Conservation (phyloP, 768 basidiomycete genomes). For the Coprinellus micaceus region DNA sequence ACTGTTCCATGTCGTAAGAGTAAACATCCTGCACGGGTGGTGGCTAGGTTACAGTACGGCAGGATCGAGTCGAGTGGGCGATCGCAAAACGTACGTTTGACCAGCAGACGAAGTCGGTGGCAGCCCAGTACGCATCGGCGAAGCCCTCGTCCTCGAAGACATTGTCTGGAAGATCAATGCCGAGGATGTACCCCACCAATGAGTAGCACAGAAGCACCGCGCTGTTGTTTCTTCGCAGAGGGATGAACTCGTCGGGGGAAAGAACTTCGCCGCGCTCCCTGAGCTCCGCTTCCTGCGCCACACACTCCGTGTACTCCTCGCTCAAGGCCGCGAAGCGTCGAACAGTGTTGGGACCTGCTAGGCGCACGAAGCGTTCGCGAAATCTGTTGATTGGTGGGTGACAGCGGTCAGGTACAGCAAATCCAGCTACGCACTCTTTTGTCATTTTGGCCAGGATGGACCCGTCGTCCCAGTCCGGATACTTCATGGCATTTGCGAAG, state of each 20-base stretch:
- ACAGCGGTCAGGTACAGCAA: neutral
- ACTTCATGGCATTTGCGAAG: conserved; percentile 50
- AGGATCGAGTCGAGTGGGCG: neutral
- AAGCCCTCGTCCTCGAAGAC: conserved; percentile 56
- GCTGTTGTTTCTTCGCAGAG: conserved; percentile 66
- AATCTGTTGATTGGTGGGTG: conserved; percentile 38
- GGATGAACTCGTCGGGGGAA: conserved; percentile 47
- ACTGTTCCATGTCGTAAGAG: conserved; percentile 72
- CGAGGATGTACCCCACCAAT: conserved; percentile 57
- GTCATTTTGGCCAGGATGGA: conserved; percentile 60
- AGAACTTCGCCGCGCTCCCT: conserved; percentile 56
- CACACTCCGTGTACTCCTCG: conserved; percentile 53
- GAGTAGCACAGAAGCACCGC: conserved; percentile 62
- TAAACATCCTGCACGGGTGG: conserved; percentile 63
- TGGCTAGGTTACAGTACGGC: conserved; percentile 7
- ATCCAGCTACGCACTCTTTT: conserved; percentile 45
- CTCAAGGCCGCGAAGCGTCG: conserved; percentile 51
- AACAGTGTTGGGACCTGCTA: conserved; percentile 43
- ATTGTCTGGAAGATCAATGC: conserved; percentile 60
- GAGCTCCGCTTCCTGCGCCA: conserved; percentile 59
- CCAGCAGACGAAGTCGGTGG: conserved; percentile 66
- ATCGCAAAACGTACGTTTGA: conserved; percentile 50
- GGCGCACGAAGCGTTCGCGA: conserved; percentile 42
- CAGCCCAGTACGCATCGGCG: conserved; percentile 51
- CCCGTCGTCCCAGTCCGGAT: conserved; percentile 50